These are phyloP conservation scores for Juncus effusus DNA, from an alignment of 176 grass and related monocot species.

Conservation along the genomic window DNA sequence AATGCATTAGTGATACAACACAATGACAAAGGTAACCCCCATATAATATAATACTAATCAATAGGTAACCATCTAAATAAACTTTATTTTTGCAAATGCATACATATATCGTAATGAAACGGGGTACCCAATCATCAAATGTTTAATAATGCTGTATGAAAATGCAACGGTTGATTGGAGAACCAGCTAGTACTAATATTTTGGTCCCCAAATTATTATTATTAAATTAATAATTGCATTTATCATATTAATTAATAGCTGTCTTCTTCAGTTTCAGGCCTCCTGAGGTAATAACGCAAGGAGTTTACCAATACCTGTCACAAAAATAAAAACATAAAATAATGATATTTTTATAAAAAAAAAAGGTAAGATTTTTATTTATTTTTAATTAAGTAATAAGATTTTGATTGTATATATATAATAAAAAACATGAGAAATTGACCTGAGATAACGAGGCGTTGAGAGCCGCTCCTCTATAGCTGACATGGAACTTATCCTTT, in stretches of 20 bases:
- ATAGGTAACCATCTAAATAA: too few relatives aligned
- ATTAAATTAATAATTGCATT: slow-evolving; percentile 2
- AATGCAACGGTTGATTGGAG: background rate
- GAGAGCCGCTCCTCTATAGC: slow-evolving; percentile 92
- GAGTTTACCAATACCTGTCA: slow-evolving; percentile 62
- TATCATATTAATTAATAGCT: slow-evolving; percentile 56
- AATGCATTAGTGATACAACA: too few relatives aligned
- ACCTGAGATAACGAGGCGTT: slow-evolving; percentile 82
- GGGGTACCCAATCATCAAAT: slow-evolving; percentile 2
- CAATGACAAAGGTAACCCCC: too few relatives aligned
- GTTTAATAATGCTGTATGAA: background rate
- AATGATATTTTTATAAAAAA: background rate
- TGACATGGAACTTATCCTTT: slow-evolving; percentile 98
- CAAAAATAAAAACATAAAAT: background rate
- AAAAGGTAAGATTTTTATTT: background rate
- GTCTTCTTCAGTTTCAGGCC: slow-evolving; percentile 90
- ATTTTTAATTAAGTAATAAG: background rate
- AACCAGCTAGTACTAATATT: background rate
- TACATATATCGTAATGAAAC: slow-evolving; percentile 1
- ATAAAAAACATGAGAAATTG: slow-evolving; percentile 1
- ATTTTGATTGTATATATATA: slow-evolving; percentile 6
- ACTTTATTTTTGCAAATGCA: background rate
- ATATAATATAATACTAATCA: too few relatives aligned
- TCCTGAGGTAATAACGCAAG: slow-evolving; percentile 82
- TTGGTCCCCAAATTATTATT: slow-evolving; percentile 14